Conservation (phyloP, 1,284 basidiomycete genomes). For the Tremellales sp. region DNA sequence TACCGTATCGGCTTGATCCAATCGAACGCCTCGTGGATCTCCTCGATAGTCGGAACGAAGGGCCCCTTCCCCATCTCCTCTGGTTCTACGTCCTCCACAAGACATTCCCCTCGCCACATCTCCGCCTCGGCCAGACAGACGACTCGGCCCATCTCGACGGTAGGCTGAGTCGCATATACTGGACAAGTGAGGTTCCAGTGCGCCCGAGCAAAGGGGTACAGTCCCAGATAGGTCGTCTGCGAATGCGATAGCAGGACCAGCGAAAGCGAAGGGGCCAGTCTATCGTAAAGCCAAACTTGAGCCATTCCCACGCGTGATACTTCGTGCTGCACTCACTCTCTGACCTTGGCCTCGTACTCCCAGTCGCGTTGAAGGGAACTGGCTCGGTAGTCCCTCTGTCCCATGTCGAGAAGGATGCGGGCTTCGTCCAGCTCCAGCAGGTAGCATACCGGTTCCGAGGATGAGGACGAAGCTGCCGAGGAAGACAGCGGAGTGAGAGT, state of each 20-base stretch:
- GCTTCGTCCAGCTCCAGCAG: constrained; percentile 93
- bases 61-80: constrained; percentile 37
- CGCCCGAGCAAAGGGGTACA: constrained; percentile 86
- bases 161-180: constrained; percentile 92
- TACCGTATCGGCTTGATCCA: constrained; percentile 87
- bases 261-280: constrained; percentile 68
- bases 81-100: constrained; percentile 1
- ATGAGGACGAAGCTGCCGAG: constrained; percentile 62
- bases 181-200: constrained; percentile 85
- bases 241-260: constrained; percentile 74
- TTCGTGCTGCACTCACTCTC: constrained; percentile 39
- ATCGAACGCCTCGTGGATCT: constrained; percentile 94
- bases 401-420: constrained; percentile 89
- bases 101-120: constrained; percentile 54
- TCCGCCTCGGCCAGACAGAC: constrained; percentile 80
- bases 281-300: constrained; percentile 46
- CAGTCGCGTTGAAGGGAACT: constrained; percentile 30
- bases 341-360: constrained; percentile 48
- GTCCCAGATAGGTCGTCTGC: constrained; percentile 78
- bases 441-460: constrained; percentile 59
- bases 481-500: constrained; percentile 87
- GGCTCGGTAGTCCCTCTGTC: constrained; percentile 50
- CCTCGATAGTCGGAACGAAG: constrained; percentile 61
- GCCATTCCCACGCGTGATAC: not conserved
- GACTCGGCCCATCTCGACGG: constrained; percentile 92